Percentiles rank a stretch among this genome's conserved stretches.
These are phyloP conservation scores for Leptographium wingfieldii DNA, from an alignment of 2,329 filamentous ascomycete species.

Conservation along the genomic window DNA sequence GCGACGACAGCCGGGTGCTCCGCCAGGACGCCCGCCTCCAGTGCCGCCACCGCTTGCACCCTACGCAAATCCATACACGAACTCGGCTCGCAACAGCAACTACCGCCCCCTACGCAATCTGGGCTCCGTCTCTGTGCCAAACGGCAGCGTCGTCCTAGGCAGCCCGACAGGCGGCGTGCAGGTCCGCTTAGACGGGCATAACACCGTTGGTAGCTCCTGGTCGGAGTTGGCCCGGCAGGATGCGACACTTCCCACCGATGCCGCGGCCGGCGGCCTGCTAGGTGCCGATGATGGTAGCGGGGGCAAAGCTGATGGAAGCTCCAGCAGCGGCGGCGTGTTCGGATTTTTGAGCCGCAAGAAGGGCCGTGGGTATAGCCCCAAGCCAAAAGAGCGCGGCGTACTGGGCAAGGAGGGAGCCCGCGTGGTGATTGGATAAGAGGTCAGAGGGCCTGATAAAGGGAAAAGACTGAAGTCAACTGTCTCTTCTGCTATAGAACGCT, in stretches of 20 bases:
- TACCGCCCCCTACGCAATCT: constrained; percentile 7
- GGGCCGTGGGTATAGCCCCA: constrained; percentile 80
- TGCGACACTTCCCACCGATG: constrained; percentile 58
- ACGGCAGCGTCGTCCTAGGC: constrained; percentile 55
- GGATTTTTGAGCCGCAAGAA: constrained; percentile 84
- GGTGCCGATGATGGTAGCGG: constrained; percentile 35
- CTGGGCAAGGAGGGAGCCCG: constrained; percentile 89
- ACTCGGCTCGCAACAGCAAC: constrained; percentile 12
- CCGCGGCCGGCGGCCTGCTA: constrained; percentile 33
- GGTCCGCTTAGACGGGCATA: constrained; percentile 67
- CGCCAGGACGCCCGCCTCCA: constrained; percentile 15
- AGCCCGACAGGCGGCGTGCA: constrained; percentile 77
- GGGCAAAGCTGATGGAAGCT: constrained; percentile 36
- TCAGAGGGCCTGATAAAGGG: neutral
- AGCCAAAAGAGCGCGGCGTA: constrained; percentile 86
- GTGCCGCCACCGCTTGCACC: constrained; percentile 27
- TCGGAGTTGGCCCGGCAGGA: constrained; percentile 80
- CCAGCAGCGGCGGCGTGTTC: constrained; percentile 62
- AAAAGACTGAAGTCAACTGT: neutral
- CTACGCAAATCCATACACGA: constrained; percentile 34
- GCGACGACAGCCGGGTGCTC: constrained; percentile 1
- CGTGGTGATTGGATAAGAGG: constrained; percentile 55
- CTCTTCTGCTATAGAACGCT: neutral
- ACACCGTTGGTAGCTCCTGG: constrained; percentile 53
- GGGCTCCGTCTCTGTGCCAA: constrained; percentile 31